Evolutionary conservation across 176 grass and related monocot species (phyloP).

Genomic region (Paspalum notatum): DNA sequence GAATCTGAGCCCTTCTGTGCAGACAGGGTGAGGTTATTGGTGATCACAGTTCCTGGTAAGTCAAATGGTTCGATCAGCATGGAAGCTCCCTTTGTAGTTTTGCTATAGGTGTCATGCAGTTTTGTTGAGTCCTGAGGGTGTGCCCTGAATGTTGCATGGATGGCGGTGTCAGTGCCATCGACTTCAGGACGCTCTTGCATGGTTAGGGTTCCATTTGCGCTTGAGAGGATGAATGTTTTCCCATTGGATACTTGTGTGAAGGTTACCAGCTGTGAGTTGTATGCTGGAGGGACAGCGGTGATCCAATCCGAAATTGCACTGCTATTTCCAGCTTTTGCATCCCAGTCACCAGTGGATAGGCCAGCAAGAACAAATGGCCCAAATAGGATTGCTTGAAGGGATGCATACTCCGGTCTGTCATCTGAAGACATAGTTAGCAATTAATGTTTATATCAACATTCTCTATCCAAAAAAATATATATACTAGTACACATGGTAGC

Average conservation of each 20-base stretch:
- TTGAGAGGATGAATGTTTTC: conserved; percentile 62
- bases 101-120: not conserved
- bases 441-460: conserved; percentile 12
- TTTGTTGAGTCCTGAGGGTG: conserved; percentile 40
- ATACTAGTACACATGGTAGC: not conserved
- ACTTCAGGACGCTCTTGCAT: conserved; percentile 67
- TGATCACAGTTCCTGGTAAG: conserved; percentile 78
- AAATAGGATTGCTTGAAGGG: conserved; percentile 82
- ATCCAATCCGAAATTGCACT: conserved; percentile 73
- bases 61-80: conserved; percentile 84
- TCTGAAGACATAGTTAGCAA: conserved; percentile 53
- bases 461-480: conserved; percentile 6
- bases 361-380: conserved; percentile 85
- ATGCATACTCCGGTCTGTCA: conserved; percentile 70
- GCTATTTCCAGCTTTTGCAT: conserved; percentile 48
- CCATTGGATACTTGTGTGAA: conserved; percentile 61
- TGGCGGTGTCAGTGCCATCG: conserved; percentile 52
- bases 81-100: conserved; percentile 17
- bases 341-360: conserved; percentile 65
- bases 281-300: conserved; percentile 48
- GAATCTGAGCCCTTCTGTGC: conserved; percentile 37
- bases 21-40: conserved; percentile 64
- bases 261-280: conserved; percentile 70
- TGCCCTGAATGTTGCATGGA: conserved; percentile 80
- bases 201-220: conserved; percentile 62